These are phyloP conservation scores for Favolaschia claudopus DNA, from an alignment of 768 basidiomycete species.

Conservation along the genomic window DNA sequence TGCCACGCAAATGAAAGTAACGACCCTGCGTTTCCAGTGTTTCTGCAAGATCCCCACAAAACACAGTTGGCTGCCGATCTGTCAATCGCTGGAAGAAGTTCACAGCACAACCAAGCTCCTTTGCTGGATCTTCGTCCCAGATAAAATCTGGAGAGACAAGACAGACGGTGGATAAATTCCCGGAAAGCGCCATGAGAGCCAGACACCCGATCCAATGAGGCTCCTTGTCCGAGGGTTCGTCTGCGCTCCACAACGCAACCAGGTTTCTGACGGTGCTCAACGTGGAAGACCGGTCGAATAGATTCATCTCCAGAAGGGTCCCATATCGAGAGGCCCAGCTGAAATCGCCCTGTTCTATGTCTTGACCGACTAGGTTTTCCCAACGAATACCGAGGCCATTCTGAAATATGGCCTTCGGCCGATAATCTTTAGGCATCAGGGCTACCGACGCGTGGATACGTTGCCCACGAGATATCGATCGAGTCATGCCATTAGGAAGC, in stretches of 20 bases:
- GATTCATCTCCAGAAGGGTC: conserved; percentile 16
- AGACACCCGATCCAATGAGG: conserved; percentile 18
- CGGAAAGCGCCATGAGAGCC: conserved; percentile 25
- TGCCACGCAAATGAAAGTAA: neutral
- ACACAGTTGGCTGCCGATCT: conserved; percentile 14
- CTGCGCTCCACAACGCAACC: conserved; percentile 2
- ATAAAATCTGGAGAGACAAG: neutral
- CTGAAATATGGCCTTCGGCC: conserved; percentile 9
- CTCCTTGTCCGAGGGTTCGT: conserved; percentile 4
- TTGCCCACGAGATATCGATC: conserved; percentile 17
- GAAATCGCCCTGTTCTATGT: conserved; percentile 4
- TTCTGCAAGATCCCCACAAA: conserved; percentile 23
- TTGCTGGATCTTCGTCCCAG: conserved; percentile 13
- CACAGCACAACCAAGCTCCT: conserved; percentile 8
- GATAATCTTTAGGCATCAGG: conserved; percentile 12
- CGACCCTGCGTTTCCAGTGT: conserved; percentile 22
- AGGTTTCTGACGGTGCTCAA: conserved; percentile 6
- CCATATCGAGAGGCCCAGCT: conserved; percentile 11
- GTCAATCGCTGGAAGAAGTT: conserved; percentile 17
- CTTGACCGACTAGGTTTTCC: conserved; percentile 21
- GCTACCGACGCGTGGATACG: conserved; percentile 28
- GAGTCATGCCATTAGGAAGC: neutral
- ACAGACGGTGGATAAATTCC: conserved; percentile 10
- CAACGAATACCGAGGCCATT: neutral
- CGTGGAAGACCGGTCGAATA: conserved; percentile 16